phyloP scores from a whole-genome alignment of 2,329 filamentous ascomycete species.

The Sphaerulina musiva region DNA sequence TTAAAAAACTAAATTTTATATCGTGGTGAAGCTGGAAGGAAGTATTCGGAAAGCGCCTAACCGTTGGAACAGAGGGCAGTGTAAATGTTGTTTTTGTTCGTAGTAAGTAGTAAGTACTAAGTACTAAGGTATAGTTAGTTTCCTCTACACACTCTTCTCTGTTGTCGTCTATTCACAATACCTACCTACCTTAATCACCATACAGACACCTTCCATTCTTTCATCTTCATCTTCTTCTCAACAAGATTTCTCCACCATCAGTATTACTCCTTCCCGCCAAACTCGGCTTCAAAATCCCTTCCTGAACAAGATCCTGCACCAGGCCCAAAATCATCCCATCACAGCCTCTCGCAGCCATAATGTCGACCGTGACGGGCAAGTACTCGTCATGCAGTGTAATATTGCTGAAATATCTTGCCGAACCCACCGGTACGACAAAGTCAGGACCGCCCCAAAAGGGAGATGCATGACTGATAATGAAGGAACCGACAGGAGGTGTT shows the following conservation, averaged over 20 bases:
- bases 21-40: no score
- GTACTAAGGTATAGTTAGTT: no score
- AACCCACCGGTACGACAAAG: conserved; percentile 40
- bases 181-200: no score
- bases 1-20: no score
- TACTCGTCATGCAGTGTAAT: conserved; percentile 46
- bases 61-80: no score
- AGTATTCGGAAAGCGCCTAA: no score
- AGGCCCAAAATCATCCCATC: conserved; percentile 54
- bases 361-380: conserved; percentile 53
- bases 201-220: no score
- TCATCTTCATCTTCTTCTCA: no score
- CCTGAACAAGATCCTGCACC: conserved; percentile 46
- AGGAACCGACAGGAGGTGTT: conserved; percentile 45
- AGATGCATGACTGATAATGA: conserved; percentile 43
- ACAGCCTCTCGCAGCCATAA: conserved; percentile 55
- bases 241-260: conserved; percentile 39
- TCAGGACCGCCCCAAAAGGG: conserved; percentile 45
- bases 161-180: no score
- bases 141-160: no score
- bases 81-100: no score
- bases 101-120: no score
- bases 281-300: conserved; percentile 45
- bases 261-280: conserved; percentile 39
- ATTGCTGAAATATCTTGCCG: conserved; percentile 41